Conservation (phyloP, 2,329 filamentous ascomycete genomes). For the Aspergillus persii region DNA sequence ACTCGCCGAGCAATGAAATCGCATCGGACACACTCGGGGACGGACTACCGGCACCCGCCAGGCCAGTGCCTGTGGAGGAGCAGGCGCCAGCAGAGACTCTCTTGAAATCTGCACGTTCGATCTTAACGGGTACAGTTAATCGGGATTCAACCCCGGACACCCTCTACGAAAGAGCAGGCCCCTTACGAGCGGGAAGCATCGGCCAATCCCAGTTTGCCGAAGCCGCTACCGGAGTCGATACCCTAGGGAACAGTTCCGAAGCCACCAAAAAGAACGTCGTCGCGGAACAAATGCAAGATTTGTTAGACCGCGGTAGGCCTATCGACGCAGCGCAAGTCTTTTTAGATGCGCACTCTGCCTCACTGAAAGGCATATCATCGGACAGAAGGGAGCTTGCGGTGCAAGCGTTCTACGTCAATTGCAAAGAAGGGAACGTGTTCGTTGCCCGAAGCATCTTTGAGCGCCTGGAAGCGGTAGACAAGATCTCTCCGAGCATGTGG, state of each 20-base stretch:
- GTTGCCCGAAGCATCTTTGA: slow-evolving; percentile 38
- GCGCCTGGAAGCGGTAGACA: slow-evolving; percentile 32
- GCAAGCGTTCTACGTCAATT: slow-evolving; percentile 35
- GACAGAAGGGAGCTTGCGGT: slow-evolving; percentile 31
- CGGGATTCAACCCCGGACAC: neutral
- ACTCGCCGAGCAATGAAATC: neutral
- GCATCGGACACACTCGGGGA: neutral
- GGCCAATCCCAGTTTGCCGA: neutral
- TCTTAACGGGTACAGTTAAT: neutral
- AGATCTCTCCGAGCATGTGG: slow-evolving; percentile 36
- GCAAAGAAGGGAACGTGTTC: slow-evolving; percentile 37
- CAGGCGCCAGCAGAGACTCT: slow-evolving; percentile 4
- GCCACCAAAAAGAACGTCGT: slow-evolving; percentile 8
- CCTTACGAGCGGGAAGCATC: slow-evolving; percentile 1
- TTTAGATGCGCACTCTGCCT: slow-evolving; percentile 24
- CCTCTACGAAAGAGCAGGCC: neutral
- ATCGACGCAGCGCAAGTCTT: slow-evolving; percentile 40
- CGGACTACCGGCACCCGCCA: neutral
- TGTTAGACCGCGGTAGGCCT: slow-evolving; percentile 27
- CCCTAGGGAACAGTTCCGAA: neutral
- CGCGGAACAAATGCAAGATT: slow-evolving; percentile 21
- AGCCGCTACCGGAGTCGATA: neutral
- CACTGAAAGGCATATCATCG: slow-evolving; percentile 22
- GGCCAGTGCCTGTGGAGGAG: neutral
- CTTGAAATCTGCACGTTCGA: slow-evolving; percentile 1